Evolutionary conservation across 768 basidiomycete genomes (phyloP), one percentile per base, ranked within the genome.

Genomic region (Pholiota conissans): DNA sequence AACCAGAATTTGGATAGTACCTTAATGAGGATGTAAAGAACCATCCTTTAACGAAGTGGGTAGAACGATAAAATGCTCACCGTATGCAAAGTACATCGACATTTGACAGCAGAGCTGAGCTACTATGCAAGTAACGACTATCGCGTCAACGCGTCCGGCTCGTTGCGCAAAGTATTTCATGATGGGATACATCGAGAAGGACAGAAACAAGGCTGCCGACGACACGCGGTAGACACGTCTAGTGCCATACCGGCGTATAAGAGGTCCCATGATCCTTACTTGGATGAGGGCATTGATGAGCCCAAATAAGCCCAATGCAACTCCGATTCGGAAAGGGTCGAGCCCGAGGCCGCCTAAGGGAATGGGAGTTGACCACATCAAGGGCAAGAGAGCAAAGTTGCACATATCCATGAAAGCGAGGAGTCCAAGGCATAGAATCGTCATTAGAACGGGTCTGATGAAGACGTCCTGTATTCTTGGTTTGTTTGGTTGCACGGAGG

Each of bases 341-440:
- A 91, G 73, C 3, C 88, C 88, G 4, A 90, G 79, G 1, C 90
- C 89, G 22, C 90, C 89, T 1, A 79, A 73, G 14, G 71, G 69
- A 46, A 83, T 68, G 0, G 89, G 83, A 0, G 87, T 90, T 10
- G 87, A 85, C 55, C 73, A 80, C 37, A 79, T 69, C 47, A 81
- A 69, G 8, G 79, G 79, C 24, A 69, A 57, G 13, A 81, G 73
- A 10, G 72, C 75, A 18, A 65, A 61, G 42, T 70, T 63, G 39
- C 65, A 61, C 71, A 77, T 76, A 56, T 76, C 76, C 27, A 65
- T 55, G 67, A 80, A 79, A 9, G 72, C 46, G 18, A 77, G 67
- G 62, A 73, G 72, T 5, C 65, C 61, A 55, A 74, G 69, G 58
- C 71, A 74, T 30, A 70, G 16, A 34, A 74, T 61, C 3, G 70